Evolutionary conservation across 2,329 filamentous ascomycete genomes (phyloP).

Genomic region (Cryphonectria parasitica): DNA sequence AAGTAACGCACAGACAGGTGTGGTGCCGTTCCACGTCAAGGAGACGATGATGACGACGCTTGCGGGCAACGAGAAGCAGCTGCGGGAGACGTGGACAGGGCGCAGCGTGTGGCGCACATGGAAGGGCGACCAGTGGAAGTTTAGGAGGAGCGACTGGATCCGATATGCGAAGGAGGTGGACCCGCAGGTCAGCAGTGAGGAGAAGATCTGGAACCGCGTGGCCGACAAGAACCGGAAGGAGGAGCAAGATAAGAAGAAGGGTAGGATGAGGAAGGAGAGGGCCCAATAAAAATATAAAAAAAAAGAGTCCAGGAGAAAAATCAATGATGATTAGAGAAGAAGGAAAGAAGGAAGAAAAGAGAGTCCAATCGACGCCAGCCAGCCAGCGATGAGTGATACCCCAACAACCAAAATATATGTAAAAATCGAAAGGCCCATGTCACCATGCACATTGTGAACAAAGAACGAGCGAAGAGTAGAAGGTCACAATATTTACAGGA

Average conservation of each 20-base stretch:
- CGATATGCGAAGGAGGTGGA: conserved; percentile 59
- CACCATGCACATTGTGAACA: neutral
- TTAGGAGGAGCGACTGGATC: conserved; percentile 58
- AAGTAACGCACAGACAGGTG: conserved; percentile 35
- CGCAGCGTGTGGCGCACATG: conserved; percentile 61
- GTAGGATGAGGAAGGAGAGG: conserved; percentile 9
- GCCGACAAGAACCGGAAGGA: conserved; percentile 22
- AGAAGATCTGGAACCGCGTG: conserved; percentile 25
- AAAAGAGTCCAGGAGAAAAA: neutral
- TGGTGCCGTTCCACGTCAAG: conserved; percentile 62
- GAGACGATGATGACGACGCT: conserved; percentile 57
- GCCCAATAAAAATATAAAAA: too few relatives aligned
- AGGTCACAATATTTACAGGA: too few relatives aligned
- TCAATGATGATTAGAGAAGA: conserved; percentile 2
- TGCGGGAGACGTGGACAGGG: conserved; percentile 59
- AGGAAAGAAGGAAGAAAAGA: conserved; percentile 11
- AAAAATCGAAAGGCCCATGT: neutral
- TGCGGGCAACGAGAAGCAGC: conserved; percentile 50
- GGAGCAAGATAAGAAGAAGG: conserved; percentile 17
- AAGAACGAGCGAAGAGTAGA: neutral
- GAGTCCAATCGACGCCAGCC: neutral
- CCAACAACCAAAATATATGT: neutral
- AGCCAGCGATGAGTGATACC: conserved; percentile 17
- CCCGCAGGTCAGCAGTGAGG: conserved; percentile 33
- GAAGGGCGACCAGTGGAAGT: conserved; percentile 62